Evolutionary conservation across 202 grass and related monocot species (phyloP).

Genomic region (Eragrostis tef): DNA sequence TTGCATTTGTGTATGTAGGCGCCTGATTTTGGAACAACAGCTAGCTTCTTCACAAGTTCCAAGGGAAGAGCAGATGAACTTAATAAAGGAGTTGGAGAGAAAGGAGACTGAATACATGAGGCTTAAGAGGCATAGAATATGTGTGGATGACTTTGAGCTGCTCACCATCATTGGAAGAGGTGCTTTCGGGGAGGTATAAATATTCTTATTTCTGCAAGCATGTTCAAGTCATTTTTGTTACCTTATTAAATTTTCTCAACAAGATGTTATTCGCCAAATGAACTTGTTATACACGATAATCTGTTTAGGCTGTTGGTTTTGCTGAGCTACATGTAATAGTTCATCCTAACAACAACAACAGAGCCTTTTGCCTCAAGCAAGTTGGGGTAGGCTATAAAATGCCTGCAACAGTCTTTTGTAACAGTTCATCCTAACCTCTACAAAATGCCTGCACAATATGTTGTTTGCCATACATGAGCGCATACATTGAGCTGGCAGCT

Average conservation of each 20-base stretch:
- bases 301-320: neutral
- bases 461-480: slow-evolving; percentile 15
- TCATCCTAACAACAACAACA: neutral
- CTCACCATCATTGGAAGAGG: slow-evolving; percentile 94
- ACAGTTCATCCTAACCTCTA: neutral
- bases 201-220: slow-evolving; percentile 34
- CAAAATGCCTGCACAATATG: slow-evolving; percentile 7
- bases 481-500: neutral
- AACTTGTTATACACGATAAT: neutral
- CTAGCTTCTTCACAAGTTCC: slow-evolving; percentile 80
- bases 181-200: slow-evolving; percentile 84
- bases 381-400: no score
- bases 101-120: slow-evolving; percentile 94
- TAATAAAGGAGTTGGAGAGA: slow-evolving; percentile 81
- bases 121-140: slow-evolving; percentile 90
- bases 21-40: slow-evolving; percentile 74
- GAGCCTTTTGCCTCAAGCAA: no score
- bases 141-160: slow-evolving; percentile 87
- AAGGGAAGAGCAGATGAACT: slow-evolving; percentile 75
- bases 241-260: slow-evolving; percentile 26
- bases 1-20: slow-evolving; percentile 50
- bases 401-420: neutral
- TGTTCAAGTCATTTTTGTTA: slow-evolving; percentile 7
- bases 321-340: neutral
- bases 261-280: slow-evolving; percentile 19